These are phyloP conservation scores for Aegilops longissima DNA, from an alignment of 176 grass and related monocot genomes.

Conservation along the genomic window DNA sequence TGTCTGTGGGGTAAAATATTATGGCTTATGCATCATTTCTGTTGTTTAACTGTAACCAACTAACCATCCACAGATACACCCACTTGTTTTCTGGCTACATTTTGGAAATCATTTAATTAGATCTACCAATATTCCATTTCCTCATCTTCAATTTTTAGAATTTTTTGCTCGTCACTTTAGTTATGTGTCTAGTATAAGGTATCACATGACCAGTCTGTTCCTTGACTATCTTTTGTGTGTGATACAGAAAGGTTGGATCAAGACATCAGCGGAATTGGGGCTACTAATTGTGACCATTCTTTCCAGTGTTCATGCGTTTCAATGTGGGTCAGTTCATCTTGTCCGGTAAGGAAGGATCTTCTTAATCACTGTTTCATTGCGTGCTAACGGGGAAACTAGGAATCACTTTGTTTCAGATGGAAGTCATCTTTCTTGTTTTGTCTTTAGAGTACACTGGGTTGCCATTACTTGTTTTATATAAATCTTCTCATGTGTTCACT, in stretches of 20 bases:
- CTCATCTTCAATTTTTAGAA: not conserved
- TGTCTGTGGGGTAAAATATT: not conserved
- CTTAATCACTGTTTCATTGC: not conserved
- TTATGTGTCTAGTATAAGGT: not conserved
- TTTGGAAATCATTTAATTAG: too few species aligned
- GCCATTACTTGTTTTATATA: not conserved
- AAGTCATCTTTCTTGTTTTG: not conserved
- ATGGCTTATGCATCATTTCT: not conserved
- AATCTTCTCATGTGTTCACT: not conserved
- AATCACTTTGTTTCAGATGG: not conserved
- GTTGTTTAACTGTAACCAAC: not conserved
- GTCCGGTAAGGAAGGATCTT: slow-evolving; percentile 56
- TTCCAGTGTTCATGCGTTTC: slow-evolving; percentile 93
- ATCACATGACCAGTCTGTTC: not conserved
- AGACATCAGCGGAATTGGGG: slow-evolving; percentile 92
- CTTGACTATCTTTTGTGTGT: slow-evolving; percentile 18
- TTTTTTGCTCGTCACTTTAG: not conserved
- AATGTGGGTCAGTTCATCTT: slow-evolving; percentile 89
- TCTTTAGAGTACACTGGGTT: not conserved
- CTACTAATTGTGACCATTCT: slow-evolving; percentile 95
- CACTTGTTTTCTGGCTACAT: not conserved
- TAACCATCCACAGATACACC: not conserved
- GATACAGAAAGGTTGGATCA: slow-evolving; percentile 87
- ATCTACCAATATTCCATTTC: not conserved
- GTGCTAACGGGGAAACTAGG: not conserved